Conservation (phyloP, 129 eudicot genomes). For the Silybum marianum region DNA sequence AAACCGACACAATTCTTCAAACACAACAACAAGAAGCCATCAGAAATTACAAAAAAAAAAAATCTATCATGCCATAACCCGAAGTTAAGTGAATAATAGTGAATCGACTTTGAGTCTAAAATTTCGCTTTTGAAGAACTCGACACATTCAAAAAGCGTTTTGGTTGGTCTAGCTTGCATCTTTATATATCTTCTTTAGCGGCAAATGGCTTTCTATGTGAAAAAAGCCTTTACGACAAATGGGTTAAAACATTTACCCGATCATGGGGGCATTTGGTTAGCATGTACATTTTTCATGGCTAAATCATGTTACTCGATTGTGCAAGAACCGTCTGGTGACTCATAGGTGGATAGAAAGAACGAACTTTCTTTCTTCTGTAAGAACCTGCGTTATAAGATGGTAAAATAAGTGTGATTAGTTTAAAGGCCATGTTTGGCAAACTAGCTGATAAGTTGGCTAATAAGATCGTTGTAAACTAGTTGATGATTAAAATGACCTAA, state of each 20-base stretch:
- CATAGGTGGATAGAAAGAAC: slow-evolving; percentile 49
- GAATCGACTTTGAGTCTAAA: background rate
- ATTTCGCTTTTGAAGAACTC: background rate
- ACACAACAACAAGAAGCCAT: background rate
- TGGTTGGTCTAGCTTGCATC: background rate
- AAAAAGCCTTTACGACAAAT: background rate
- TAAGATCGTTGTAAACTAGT: background rate
- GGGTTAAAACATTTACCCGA: background rate
- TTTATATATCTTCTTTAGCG: background rate
- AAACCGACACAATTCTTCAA: background rate
- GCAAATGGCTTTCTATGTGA: background rate
- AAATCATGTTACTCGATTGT: slow-evolving; percentile 25
- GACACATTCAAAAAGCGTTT: background rate
- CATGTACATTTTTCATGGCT: slow-evolving; percentile 15
- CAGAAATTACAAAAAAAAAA: background rate
- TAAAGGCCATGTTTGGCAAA: background rate
- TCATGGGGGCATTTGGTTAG: slow-evolving; percentile 2
- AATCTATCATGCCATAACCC: slow-evolving; percentile 14
- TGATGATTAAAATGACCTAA: background rate
- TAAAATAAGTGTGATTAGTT: background rate
- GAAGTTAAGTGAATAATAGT: background rate
- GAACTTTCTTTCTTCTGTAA: slow-evolving; percentile 53
- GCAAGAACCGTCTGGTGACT: slow-evolving; percentile 39
- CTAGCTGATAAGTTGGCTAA: background rate
- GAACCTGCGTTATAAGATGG: slow-evolving; percentile 42